Percentiles rank a stretch among this genome's conserved stretches.
Conservation (phyloP, 306 rosid species). For the Medicago lupulina region DNA sequence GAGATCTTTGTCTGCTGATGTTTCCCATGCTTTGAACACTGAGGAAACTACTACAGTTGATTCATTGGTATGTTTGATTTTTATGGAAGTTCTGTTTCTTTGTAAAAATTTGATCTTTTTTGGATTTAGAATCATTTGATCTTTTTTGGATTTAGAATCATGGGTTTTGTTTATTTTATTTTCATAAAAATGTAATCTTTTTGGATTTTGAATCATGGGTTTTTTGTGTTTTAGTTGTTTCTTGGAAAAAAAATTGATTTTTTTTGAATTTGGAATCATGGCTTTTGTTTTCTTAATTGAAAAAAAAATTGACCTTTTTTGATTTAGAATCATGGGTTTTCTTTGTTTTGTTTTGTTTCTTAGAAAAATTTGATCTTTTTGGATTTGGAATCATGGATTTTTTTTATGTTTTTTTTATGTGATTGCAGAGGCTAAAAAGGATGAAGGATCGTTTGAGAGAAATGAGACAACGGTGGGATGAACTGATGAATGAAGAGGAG, state of each 20-base stretch:
- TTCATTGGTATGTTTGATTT: conserved; percentile 40
- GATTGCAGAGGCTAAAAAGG: conserved; percentile 53
- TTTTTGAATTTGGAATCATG: background rate
- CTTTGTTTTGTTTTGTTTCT: background rate
- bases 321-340: background rate
- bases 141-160: background rate
- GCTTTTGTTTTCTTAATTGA: background rate
- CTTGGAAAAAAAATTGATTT: background rate
- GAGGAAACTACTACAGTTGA: conserved; percentile 42
- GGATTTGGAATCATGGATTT: background rate
- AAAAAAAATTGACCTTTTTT: background rate
- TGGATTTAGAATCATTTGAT: background rate
- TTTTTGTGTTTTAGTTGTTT: too few species aligned
- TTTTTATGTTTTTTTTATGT: background rate
- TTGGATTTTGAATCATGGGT: background rate
- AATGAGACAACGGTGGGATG: conserved; percentile 60
- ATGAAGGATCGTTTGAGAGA: conserved; percentile 54
- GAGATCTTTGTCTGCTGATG: conserved; percentile 35
- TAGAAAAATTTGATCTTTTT: background rate
- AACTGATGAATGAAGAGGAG: conserved; percentile 46
- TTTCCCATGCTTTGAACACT: background rate
- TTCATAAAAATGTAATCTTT: background rate
- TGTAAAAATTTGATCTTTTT: background rate
- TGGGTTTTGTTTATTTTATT: too few species aligned
- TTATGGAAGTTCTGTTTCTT: background rate